phyloP scores from a whole-genome alignment of 2,329 filamentous ascomycete genomes.

The Acephala macrosclerotiorum region DNA sequence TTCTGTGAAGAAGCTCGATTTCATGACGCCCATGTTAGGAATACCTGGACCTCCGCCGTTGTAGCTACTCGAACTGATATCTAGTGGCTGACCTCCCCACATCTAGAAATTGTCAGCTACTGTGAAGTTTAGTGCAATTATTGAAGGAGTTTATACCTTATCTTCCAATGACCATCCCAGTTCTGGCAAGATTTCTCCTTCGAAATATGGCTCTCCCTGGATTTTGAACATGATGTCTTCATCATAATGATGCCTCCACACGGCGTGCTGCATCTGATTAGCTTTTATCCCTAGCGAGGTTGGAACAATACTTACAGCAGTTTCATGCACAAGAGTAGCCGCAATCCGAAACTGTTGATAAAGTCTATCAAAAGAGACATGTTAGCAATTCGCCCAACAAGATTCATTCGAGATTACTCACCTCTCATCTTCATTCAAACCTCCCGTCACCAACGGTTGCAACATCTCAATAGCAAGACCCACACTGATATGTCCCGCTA shows the following conservation, averaged over 20 bases:
- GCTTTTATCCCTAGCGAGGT: not conserved
- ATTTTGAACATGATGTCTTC: not conserved
- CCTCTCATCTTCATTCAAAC: slow-evolving; percentile 13
- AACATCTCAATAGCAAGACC: slow-evolving; percentile 6
- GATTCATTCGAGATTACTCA: not conserved
- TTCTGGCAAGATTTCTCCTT: slow-evolving; percentile 16
- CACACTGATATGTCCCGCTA: not conserved
- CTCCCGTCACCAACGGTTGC: slow-evolving; percentile 12
- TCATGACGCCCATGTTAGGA: not conserved
- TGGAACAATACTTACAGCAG: slow-evolving; percentile 5
- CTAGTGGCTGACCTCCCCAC: slow-evolving; percentile 9
- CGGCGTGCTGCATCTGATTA: slow-evolving; percentile 11
- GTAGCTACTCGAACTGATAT: not conserved
- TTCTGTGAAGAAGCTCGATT: slow-evolving; percentile 6
- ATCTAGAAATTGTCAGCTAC: not conserved
- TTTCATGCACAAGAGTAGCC: slow-evolving; percentile 15
- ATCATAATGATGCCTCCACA: slow-evolving; percentile 1
- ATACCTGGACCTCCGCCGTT: slow-evolving; percentile 14
- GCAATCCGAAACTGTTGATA: slow-evolving; percentile 16
- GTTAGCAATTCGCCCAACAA: too few relatives aligned
- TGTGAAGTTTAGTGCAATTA: not conserved
- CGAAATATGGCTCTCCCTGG: slow-evolving; percentile 18
- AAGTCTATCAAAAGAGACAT: not conserved
- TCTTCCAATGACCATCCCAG: slow-evolving; percentile 19
- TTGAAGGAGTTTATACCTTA: slow-evolving; percentile 1